These are phyloP conservation scores for Lophiotrema nucula DNA, from an alignment of 495 filamentous ascomycete genomes.

Conservation along the genomic window DNA sequence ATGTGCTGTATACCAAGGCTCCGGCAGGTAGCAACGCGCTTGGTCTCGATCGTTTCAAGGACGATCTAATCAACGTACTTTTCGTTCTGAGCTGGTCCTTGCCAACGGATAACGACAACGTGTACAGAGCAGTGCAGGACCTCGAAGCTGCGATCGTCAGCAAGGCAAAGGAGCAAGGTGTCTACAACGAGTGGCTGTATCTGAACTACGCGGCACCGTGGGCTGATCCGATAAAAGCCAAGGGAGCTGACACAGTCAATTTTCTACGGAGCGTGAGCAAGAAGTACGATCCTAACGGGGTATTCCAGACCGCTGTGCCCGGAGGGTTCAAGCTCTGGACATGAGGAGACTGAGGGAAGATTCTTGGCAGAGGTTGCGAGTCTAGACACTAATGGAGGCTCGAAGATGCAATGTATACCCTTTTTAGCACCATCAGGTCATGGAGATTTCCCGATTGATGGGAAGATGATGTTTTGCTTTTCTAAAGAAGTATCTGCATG, in stretches of 20 bases:
- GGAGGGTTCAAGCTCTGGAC: constrained; percentile 41
- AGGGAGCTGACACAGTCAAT: constrained; percentile 27
- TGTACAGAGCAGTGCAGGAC: constrained; percentile 37
- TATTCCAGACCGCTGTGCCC: constrained; percentile 41
- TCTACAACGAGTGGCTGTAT: constrained; percentile 55
- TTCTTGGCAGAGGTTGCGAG: too few relatives aligned
- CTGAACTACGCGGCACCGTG: constrained; percentile 48
- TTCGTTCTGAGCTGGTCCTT: constrained; percentile 38
- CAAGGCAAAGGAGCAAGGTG: constrained; percentile 20
- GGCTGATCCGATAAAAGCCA: constrained; percentile 44
- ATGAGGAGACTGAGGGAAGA: too few relatives aligned
- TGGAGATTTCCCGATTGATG: too few relatives aligned
- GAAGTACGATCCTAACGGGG: constrained; percentile 39
- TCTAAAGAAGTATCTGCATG: too few relatives aligned
- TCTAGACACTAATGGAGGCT: too few relatives aligned
- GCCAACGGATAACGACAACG: constrained; percentile 37
- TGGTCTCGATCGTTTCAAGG: constrained; percentile 33
- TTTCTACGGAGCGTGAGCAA: constrained; percentile 35
- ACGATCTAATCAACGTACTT: constrained; percentile 38
- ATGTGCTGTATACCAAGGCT: constrained; percentile 37
- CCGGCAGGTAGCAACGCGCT: constrained; percentile 39
- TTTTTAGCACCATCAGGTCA: too few relatives aligned
- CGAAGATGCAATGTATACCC: too few relatives aligned
- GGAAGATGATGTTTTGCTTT: too few relatives aligned
- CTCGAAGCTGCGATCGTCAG: constrained; percentile 32